phyloP scores from a whole-genome alignment of 345 rosid genomes.

The Populus pruinosa region DNA sequence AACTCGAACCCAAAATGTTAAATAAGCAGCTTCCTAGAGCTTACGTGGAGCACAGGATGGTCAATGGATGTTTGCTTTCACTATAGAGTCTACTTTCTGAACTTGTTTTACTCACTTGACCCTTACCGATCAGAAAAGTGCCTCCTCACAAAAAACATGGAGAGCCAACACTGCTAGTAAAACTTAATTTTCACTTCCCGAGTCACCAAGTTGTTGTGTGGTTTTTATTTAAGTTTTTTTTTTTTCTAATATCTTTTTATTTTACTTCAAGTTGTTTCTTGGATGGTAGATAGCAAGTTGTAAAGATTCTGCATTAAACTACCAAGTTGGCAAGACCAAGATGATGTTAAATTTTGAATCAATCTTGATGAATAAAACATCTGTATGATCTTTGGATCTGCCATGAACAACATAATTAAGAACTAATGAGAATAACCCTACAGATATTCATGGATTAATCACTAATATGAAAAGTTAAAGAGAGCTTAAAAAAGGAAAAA shows the following conservation, averaged over 20 bases:
- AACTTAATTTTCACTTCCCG: background rate
- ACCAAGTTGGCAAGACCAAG: background rate
- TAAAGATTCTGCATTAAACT: background rate
- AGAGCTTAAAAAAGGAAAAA: background rate
- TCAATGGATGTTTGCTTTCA: background rate
- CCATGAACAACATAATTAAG: background rate
- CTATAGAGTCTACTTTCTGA: background rate
- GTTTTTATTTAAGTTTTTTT: background rate
- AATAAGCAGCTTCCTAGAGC: conserved; percentile 2
- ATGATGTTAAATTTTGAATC: background rate
- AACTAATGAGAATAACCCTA: background rate
- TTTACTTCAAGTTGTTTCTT: background rate
- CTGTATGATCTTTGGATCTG: background rate
- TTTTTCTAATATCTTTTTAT: background rate
- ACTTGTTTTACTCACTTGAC: background rate
- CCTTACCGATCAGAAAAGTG: background rate
- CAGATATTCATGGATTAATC: background rate
- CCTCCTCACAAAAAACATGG: background rate
- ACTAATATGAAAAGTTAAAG: background rate
- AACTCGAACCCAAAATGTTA: background rate
- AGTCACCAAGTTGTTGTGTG: background rate
- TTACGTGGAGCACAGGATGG: background rate
- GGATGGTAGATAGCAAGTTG: background rate
- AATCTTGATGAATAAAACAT: background rate
- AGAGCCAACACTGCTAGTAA: background rate